Percentiles rank a stretch among this genome's conserved stretches.
These are phyloP conservation scores for Pyrus bretschneideri DNA, from an alignment of 306 rosid species.

Conservation along the genomic window DNA sequence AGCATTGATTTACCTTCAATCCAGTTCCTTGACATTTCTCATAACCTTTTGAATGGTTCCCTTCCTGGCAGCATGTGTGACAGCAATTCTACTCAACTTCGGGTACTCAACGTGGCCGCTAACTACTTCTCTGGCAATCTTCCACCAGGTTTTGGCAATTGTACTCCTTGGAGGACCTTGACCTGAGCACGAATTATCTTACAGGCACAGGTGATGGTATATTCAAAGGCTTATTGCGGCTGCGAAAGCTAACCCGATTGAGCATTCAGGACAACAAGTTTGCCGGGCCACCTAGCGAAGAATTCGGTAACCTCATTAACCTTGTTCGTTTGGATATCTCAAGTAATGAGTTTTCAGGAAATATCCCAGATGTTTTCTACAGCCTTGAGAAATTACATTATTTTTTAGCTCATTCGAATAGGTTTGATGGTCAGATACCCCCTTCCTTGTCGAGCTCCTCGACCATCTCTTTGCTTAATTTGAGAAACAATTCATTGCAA, in stretches of 20 bases:
- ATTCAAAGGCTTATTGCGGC: not conserved
- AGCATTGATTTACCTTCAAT: constrained; percentile 24
- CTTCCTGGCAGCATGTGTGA: constrained; percentile 23
- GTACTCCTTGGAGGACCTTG: constrained; percentile 23
- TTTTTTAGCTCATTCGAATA: constrained; percentile 32
- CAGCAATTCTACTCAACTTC: constrained; percentile 7
- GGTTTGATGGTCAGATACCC: constrained; percentile 24
- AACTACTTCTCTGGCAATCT: constrained; percentile 28
- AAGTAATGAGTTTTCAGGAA: constrained; percentile 19
- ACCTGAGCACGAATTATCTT: constrained; percentile 17
- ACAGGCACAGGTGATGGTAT: constrained; percentile 21
- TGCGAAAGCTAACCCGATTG: not conserved
- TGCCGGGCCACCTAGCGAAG: constrained; percentile 9
- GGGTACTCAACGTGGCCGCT: constrained; percentile 17
- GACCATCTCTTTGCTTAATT: constrained; percentile 23
- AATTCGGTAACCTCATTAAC: constrained; percentile 30
- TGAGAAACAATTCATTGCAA: constrained; percentile 42
- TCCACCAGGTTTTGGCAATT: constrained; percentile 23
- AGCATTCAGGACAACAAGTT: constrained; percentile 14
- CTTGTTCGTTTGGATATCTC: constrained; percentile 28
- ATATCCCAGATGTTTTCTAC: constrained; percentile 32
- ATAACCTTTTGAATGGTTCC: constrained; percentile 23
- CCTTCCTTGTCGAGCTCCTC: constrained; percentile 28
- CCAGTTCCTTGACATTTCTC: constrained; percentile 23
- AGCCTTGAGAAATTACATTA: not conserved